Evolutionary conservation across 1,284 basidiomycete species (phyloP), one percentile per base, ranked within the genome.

Genomic region (Inonotus hispidus): DNA sequence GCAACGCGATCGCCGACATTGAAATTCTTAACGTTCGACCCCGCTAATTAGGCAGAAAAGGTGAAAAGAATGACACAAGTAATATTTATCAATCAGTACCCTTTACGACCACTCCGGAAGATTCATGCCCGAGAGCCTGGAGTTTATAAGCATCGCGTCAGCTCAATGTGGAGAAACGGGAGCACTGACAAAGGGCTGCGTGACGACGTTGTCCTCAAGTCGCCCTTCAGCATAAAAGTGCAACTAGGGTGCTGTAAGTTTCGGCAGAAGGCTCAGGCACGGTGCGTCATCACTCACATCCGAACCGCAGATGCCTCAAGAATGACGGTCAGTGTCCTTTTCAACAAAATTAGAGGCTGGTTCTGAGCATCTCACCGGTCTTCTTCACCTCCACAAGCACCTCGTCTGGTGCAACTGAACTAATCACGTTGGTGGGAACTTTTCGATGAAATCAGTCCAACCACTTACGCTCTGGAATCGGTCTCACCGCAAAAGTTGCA

Each of bases 381-480:
- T 96, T 95, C 75, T 94, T 94, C 55, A 98, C 88, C 69, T 92
- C 83, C 50, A 98, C 85, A 27, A 98, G 84, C 47, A 95, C 94
- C 68, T 97, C 90, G 68, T 90, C 80, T 56, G 82, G 82, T 19
- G 79, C 78, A 63, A 92, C 88, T 90, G 68, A 19, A 10, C 23
- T 32, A 39, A 23, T 10, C 29, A 49, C 29, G 25, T 25, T 29
- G 25, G 11, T 8, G 16, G 7, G 25, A 47, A 25, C 16, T 14
- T 21, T 27, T 7, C 25, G 25, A 29, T 19, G 7, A 46, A 32
- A 29, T 8, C 19, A 23, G 25, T 63, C 32, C 53, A 23, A 59
- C 21, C 61, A 65, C 81, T 66, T 60, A 88, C 89, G 74, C 59
- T 89, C 80, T 25, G 92, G 93, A 62, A 97, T 82, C 5, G 89